phyloP scores from a whole-genome alignment of 768 basidiomycete species.

The Suillus lakei region DNA sequence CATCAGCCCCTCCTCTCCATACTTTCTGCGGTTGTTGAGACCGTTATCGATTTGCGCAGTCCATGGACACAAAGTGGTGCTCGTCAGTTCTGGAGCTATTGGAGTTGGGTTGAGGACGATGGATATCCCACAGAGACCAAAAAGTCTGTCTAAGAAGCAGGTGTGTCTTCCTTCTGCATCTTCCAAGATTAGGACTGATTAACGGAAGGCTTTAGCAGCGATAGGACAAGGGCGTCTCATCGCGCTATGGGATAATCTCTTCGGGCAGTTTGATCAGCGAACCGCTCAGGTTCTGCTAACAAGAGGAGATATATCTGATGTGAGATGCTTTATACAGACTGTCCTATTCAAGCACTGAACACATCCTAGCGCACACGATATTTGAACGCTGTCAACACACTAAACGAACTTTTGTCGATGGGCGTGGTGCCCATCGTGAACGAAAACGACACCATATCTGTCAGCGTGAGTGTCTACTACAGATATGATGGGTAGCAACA shows the following conservation, averaged over 20 bases:
- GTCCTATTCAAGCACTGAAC: conserved; percentile 9
- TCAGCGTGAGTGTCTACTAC: conserved; percentile 69
- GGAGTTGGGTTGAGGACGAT: conserved; percentile 94
- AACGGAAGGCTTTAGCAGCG: conserved; percentile 84
- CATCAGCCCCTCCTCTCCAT: conserved; percentile 91
- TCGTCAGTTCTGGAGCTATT: conserved; percentile 98
- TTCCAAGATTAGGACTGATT: conserved; percentile 23
- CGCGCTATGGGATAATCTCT: conserved; percentile 96
- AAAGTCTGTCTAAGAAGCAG: conserved; percentile 90
- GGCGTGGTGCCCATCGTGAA: conserved; percentile 98
- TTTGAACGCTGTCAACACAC: conserved; percentile 94
- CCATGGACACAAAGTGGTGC: conserved; percentile 90
- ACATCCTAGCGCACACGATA: conserved; percentile 83
- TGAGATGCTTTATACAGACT: conserved; percentile 41
- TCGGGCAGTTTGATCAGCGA: conserved; percentile 91
- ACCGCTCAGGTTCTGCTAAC: conserved; percentile 96
- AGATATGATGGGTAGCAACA: neutral
- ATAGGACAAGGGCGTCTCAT: conserved; percentile 97
- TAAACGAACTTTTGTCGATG: conserved; percentile 89
- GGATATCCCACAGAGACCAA: conserved; percentile 79
- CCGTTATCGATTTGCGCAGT: conserved; percentile 76
- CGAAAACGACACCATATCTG: conserved; percentile 98
- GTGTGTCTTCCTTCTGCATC: conserved; percentile 45
- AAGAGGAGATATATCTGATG: conserved; percentile 96
- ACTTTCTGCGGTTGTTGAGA: conserved; percentile 91